phyloP scores from a whole-genome alignment of 352 stramenopile species.

The Phytophthora ohioensis region DNA sequence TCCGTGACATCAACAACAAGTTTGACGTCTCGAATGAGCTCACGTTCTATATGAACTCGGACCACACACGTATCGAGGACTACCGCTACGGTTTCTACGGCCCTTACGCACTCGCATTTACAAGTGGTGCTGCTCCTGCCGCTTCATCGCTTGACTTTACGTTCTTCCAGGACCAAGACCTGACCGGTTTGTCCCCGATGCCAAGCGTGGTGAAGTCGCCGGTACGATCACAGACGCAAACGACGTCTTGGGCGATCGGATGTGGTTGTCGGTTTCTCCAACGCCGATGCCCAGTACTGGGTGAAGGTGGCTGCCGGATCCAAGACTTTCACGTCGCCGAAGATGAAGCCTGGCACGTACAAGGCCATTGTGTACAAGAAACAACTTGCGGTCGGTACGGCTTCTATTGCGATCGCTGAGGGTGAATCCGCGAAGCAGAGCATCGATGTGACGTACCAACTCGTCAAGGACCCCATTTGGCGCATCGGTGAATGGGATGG shows the following conservation, averaged over 20 bases:
- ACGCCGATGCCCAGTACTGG: conserved; percentile 59
- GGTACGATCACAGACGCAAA: conserved; percentile 49
- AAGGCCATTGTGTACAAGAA: conserved; percentile 61
- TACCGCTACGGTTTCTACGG: conserved; percentile 68
- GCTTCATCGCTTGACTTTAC: conserved; percentile 42
- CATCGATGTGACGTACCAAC: conserved; percentile 39
- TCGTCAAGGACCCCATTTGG: conserved; percentile 43
- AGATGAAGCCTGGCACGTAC: conserved; percentile 59
- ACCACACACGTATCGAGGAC: conserved; percentile 62
- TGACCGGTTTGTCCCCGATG: conserved; percentile 48
- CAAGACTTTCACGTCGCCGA: conserved; percentile 48
- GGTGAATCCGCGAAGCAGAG: conserved; percentile 23
- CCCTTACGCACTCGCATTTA: conserved; percentile 57
- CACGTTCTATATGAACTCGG: conserved; percentile 71
- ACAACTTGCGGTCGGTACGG: conserved; percentile 46
- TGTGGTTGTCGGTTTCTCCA: conserved; percentile 47
- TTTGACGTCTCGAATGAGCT: conserved; percentile 57
- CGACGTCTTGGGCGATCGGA: conserved; percentile 35
- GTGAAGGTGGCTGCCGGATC: conserved; percentile 25
- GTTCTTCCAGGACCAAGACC: conserved; percentile 50
- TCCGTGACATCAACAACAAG: conserved; percentile 71
- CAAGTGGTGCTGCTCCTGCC: conserved; percentile 35
- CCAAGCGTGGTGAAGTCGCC: conserved; percentile 41
- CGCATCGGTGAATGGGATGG: conserved; percentile 43
- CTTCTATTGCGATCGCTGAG: conserved; percentile 25